A percentile compares a stretch with the other conserved stretches of the same genome.
Evolutionary conservation across 306 rosid species (phyloP).

Genomic region (Prunus persica): DNA sequence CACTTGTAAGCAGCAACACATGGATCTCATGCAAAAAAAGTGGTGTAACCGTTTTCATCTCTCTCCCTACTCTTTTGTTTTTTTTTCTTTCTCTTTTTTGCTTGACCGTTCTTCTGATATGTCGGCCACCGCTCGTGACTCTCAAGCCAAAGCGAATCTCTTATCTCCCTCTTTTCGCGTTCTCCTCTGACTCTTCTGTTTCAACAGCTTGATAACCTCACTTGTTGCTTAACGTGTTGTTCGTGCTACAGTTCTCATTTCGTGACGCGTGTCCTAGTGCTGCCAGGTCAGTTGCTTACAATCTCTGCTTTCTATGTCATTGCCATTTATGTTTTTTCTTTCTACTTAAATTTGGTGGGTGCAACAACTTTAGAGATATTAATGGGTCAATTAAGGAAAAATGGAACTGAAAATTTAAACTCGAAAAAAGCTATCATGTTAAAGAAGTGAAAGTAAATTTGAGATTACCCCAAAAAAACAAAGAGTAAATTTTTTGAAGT

Average conservation of each 20-base stretch:
- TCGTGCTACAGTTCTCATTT: background rate
- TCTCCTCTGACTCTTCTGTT: background rate
- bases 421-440: no score
- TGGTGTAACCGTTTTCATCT: background rate
- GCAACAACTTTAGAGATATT: background rate
- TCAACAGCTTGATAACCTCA: background rate
- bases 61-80: background rate
- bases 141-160: slow-evolving; percentile 10
- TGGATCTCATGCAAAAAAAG: background rate
- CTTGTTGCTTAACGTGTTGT: background rate
- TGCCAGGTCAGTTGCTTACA: background rate
- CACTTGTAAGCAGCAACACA: background rate
- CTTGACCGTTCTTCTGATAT: slow-evolving; percentile 2
- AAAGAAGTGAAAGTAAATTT: no score
- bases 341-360: background rate
- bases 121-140: slow-evolving; percentile 18
- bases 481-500: no score
- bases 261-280: background rate
- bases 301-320: background rate
- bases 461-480: no score
- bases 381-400: background rate
- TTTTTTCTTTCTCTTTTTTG: no score
- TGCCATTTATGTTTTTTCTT: background rate
- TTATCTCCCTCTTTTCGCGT: background rate
- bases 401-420: background rate